phyloP scores from a whole-genome alignment of 352 stramenopile genomes.

The Globisporangium orthogonon region DNA sequence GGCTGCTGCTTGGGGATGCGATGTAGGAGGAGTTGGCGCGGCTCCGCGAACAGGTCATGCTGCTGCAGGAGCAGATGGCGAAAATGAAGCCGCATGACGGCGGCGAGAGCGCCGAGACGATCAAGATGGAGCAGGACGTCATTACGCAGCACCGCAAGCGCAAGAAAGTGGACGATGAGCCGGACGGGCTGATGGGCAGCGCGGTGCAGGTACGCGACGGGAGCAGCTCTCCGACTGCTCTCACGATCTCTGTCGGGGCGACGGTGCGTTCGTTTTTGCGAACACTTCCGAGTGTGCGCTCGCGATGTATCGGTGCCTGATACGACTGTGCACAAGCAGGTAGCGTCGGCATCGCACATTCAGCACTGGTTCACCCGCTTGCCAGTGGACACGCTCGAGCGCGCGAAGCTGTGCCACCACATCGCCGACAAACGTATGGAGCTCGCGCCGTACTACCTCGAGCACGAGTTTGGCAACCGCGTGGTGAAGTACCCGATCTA shows the following conservation, averaged over 20 bases:
- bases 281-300: background rate
- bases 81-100: constrained; percentile 47
- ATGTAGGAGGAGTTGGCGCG: constrained; percentile 60
- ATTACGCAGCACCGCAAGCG: constrained; percentile 64
- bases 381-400: constrained; percentile 53
- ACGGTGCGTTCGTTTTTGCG: constrained; percentile 6
- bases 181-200: constrained; percentile 15
- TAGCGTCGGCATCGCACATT: constrained; percentile 25
- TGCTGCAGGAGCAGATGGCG: constrained; percentile 77
- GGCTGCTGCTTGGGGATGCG: background rate
- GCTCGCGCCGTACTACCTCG: constrained; percentile 42
- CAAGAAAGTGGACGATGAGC: constrained; percentile 55
- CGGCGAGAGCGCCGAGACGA: constrained; percentile 24
- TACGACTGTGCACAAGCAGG: constrained; percentile 6
- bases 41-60: constrained; percentile 64
- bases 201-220: constrained; percentile 14
- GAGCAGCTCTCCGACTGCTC: constrained; percentile 14
- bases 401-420: constrained; percentile 34
- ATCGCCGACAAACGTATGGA: constrained; percentile 54
- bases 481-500: constrained; percentile 49
- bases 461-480: constrained; percentile 38
- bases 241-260: constrained; percentile 15
- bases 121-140: constrained; percentile 46
- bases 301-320: no score
- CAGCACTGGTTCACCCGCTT: constrained; percentile 63